Conservation (phyloP, 768 basidiomycete genomes). For the Tulasnella sp. region DNA sequence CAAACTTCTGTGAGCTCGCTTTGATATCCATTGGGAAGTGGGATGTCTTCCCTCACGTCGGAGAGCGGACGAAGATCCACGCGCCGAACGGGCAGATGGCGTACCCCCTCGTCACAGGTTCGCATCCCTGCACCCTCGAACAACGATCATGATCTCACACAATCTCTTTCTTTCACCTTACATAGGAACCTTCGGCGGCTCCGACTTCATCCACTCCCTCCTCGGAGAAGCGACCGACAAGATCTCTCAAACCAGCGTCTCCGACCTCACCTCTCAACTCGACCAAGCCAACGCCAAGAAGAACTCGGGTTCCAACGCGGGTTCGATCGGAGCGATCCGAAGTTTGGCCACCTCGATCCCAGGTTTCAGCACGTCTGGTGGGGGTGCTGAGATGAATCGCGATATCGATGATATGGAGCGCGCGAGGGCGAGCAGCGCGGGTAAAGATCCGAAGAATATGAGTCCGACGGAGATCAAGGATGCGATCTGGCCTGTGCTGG, state of each 20-base stretch:
- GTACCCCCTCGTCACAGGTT: slow-evolving; percentile 73
- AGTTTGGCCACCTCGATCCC: slow-evolving; percentile 46
- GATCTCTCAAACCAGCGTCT: slow-evolving; percentile 59
- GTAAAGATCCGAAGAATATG: slow-evolving; percentile 71
- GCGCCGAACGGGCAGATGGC: slow-evolving; percentile 66
- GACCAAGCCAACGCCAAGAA: slow-evolving; percentile 39
- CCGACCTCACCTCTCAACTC: slow-evolving; percentile 73
- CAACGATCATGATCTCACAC: not conserved
- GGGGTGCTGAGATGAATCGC: slow-evolving; percentile 50
- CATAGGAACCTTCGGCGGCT: slow-evolving; percentile 65
- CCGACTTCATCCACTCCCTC: slow-evolving; percentile 69
- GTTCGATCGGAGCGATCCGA: slow-evolving; percentile 29
- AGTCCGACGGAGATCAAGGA: slow-evolving; percentile 76
- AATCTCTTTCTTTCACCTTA: slow-evolving; percentile 34
- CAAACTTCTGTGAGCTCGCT: slow-evolving; percentile 66
- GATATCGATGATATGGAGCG: slow-evolving; percentile 67
- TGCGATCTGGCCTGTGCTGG: slow-evolving; percentile 75
- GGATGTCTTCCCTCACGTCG: slow-evolving; percentile 80
- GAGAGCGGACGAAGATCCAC: slow-evolving; percentile 49
- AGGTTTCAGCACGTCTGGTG: slow-evolving; percentile 53
- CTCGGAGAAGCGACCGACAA: slow-evolving; percentile 62
- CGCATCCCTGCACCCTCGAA: slow-evolving; percentile 13
- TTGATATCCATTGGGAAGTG: slow-evolving; percentile 63
- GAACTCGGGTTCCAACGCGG: not conserved
- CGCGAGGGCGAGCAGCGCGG: slow-evolving; percentile 47